These are phyloP conservation scores for Trichoderma gamsii DNA, from an alignment of 495 filamentous ascomycete species.

Conservation along the genomic window DNA sequence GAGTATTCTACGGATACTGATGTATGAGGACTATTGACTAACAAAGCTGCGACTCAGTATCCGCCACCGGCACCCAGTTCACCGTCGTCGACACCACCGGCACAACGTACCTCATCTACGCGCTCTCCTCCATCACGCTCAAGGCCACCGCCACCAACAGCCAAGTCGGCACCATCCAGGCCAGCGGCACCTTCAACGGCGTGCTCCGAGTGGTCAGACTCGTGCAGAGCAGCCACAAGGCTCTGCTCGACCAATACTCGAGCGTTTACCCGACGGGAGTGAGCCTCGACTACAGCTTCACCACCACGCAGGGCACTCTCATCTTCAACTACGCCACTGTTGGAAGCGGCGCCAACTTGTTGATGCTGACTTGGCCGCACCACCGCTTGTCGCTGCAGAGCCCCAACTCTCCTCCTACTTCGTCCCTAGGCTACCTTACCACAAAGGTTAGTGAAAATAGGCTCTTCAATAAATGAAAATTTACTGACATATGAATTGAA, in stretches of 20 bases:
- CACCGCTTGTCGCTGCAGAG: conserved; percentile 16
- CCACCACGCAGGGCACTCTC: conserved; percentile 31
- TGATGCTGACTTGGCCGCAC: conserved; percentile 19
- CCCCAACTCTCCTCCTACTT: conserved; percentile 10
- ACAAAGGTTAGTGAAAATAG: conserved; percentile 8
- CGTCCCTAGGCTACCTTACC: conserved; percentile 17
- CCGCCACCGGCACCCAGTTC: conserved; percentile 16
- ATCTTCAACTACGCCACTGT: conserved; percentile 22
- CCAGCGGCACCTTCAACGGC: conserved; percentile 15
- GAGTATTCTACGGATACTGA: neutral
- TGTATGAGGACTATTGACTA: neutral
- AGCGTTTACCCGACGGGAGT: conserved; percentile 16
- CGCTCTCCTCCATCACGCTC: conserved; percentile 18
- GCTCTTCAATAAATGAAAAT: neutral
- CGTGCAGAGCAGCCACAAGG: conserved; percentile 15
- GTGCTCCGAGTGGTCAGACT: conserved; percentile 17
- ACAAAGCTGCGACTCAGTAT: neutral
- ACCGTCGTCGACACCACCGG: conserved; percentile 17
- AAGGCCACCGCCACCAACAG: conserved; percentile 12
- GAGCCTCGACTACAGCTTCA: conserved; percentile 27
- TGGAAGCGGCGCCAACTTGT: conserved; percentile 13
- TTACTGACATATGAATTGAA: neutral
- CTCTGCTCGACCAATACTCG: conserved; percentile 16
- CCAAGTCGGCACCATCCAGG: conserved; percentile 12
- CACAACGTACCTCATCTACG: conserved; percentile 16